These are phyloP conservation scores for Saccharomyces pastorianus DNA, from an alignment of 1,139 yeast genomes.

Conservation along the genomic window DNA sequence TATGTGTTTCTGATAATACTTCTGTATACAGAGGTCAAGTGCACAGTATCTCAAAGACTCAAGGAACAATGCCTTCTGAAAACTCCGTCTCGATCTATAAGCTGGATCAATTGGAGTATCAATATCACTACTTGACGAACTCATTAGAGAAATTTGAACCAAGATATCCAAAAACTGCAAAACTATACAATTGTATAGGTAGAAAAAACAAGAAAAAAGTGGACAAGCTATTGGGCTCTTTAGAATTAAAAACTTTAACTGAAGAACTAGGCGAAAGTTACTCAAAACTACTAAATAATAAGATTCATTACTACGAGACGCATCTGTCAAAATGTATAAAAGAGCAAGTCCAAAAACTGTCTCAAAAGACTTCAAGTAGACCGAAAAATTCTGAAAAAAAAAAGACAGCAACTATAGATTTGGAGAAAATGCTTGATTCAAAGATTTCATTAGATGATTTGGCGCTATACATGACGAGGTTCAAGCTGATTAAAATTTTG, in stretches of 20 bases:
- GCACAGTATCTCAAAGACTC: background rate
- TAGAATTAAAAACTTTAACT: conserved; percentile 37
- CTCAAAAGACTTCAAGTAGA: background rate
- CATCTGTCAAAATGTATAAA: conserved; percentile 35
- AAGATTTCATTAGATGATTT: background rate
- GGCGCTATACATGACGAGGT: background rate
- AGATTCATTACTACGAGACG: conserved; percentile 42
- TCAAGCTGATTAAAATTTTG: conserved; percentile 4
- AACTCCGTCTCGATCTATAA: conserved; percentile 9
- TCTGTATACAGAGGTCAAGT: background rate
- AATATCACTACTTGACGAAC: conserved; percentile 26
- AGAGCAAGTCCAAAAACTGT: conserved; percentile 16
- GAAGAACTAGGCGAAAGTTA: conserved; percentile 41
- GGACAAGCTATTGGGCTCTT: conserved; percentile 36
- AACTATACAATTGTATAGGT: conserved; percentile 42
- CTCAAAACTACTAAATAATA: conserved; percentile 40
- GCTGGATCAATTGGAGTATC: conserved; percentile 34
- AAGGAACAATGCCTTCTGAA: background rate
- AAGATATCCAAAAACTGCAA: conserved; percentile 47
- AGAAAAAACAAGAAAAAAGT: conserved; percentile 33
- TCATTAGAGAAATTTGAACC: conserved; percentile 34
- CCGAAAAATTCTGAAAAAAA: background rate
- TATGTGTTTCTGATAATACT: background rate
- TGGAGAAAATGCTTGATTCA: background rate
- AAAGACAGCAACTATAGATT: background rate